Evolutionary conservation across 2,329 filamentous ascomycete genomes (phyloP).

Genomic region (Thermoascus crustaceus): DNA sequence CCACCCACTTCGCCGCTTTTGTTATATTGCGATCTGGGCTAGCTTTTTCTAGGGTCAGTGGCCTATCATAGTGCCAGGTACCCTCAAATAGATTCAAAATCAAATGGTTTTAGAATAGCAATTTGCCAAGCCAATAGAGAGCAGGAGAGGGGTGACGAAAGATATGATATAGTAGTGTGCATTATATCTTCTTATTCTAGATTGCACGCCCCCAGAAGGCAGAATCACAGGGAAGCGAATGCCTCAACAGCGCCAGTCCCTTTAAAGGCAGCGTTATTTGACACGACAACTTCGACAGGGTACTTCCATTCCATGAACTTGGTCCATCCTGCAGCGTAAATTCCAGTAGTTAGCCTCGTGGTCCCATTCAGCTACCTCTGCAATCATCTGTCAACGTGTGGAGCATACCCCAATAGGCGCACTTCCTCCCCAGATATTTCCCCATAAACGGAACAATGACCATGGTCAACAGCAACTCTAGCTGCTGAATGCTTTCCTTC

Average conservation of each 20-base stretch:
- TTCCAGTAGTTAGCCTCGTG: slow-evolving; percentile 4
- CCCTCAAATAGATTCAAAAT: no score
- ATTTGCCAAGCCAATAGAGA: no score
- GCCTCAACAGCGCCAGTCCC: slow-evolving; percentile 57
- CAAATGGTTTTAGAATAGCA: no score
- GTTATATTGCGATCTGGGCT: no score
- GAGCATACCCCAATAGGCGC: slow-evolving; percentile 88
- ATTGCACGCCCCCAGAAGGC: neutral
- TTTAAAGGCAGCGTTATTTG: slow-evolving; percentile 56
- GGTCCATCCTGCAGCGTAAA: slow-evolving; percentile 61
- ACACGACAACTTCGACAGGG: slow-evolving; percentile 60
- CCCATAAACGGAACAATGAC: slow-evolving; percentile 87
- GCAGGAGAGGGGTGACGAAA: no score
- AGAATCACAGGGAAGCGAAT: slow-evolving; percentile 29
- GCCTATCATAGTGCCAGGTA: no score
- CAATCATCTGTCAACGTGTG: neutral
- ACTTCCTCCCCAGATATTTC: slow-evolving; percentile 90
- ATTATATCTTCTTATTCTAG: neutral
- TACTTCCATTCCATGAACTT: slow-evolving; percentile 95
- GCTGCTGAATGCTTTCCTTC: slow-evolving; percentile 86
- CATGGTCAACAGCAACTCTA: slow-evolving; percentile 90
- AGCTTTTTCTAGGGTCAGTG: no score
- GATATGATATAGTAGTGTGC: no score
- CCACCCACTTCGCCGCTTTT: no score
- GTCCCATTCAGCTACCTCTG: slow-evolving; percentile 9